These are phyloP conservation scores for Xylaria multiplex DNA, from an alignment of 2,329 filamentous ascomycete species.

Conservation along the genomic window DNA sequence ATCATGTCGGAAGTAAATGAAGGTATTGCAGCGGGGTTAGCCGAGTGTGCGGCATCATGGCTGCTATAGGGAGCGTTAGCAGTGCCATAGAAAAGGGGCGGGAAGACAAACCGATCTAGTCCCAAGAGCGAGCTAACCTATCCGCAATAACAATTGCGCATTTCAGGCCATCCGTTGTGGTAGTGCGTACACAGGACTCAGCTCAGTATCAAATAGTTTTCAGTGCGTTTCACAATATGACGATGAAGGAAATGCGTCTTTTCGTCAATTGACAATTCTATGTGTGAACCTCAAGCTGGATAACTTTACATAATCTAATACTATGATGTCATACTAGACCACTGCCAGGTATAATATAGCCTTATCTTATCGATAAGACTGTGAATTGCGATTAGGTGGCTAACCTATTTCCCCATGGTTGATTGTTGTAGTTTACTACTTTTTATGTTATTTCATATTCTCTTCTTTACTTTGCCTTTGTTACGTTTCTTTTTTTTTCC, in stretches of 20 bases:
- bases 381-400: too few species aligned
- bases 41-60: neutral
- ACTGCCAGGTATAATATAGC: neutral
- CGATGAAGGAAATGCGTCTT: conserved; percentile 19
- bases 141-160: neutral
- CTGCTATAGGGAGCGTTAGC: neutral
- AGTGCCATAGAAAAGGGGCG: neutral
- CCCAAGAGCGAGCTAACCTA: neutral
- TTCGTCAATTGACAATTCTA: neutral
- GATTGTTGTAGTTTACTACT: too few species aligned
- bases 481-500: too few species aligned
- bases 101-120: neutral
- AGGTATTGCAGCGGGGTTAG: neutral
- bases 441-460: neutral
- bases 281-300: too few species aligned
- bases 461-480: neutral
- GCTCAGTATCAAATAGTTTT: neutral
- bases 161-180: neutral
- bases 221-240: conserved; percentile 3
- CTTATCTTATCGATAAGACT: conserved; percentile 3
- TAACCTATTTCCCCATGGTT: too few species aligned
- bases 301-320: neutral
- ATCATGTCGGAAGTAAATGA: conserved; percentile 11
- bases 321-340: conserved; percentile 14
- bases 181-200: neutral